Evolutionary conservation across 495 filamentous ascomycete species (phyloP).

Genomic region (Penicillium tannophilum): DNA sequence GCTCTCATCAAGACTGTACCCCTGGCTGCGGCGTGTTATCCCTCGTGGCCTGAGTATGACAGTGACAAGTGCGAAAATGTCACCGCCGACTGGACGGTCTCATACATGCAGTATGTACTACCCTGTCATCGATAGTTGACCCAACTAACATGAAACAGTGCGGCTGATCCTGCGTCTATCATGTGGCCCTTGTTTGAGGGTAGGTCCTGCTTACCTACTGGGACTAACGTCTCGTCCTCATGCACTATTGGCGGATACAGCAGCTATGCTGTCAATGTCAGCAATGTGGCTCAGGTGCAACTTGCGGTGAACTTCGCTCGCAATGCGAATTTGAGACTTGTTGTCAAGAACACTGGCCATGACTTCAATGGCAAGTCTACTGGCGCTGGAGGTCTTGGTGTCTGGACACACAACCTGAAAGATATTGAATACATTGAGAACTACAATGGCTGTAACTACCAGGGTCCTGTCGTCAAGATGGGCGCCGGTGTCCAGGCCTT

Average conservation of each 20-base stretch:
- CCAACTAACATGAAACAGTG: slow-evolving; percentile 21
- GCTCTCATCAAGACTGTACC: slow-evolving; percentile 59
- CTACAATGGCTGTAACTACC: slow-evolving; percentile 39
- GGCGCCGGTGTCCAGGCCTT: slow-evolving; percentile 58
- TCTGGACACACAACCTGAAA: slow-evolving; percentile 66
- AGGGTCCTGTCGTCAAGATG: slow-evolving; percentile 55
- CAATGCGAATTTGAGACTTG: slow-evolving; percentile 57
- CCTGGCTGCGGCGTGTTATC: slow-evolving; percentile 56
- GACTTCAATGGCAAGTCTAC: slow-evolving; percentile 62
- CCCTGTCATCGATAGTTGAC: not conserved
- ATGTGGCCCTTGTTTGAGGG: slow-evolving; percentile 50
- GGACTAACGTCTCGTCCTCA: slow-evolving; percentile 31
- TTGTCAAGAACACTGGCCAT: slow-evolving; percentile 74
- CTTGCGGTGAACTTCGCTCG: slow-evolving; percentile 64
- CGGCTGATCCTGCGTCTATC: slow-evolving; percentile 39
- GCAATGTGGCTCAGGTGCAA: slow-evolving; percentile 55
- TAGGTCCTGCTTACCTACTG: slow-evolving; percentile 35
- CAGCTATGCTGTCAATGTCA: slow-evolving; percentile 57
- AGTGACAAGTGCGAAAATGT: slow-evolving; percentile 39
- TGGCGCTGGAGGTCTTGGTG: slow-evolving; percentile 54
- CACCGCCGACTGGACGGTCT: slow-evolving; percentile 30
- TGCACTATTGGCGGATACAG: slow-evolving; percentile 62
- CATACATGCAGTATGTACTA: slow-evolving; percentile 32
- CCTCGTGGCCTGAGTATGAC: slow-evolving; percentile 49
- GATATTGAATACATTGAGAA: slow-evolving; percentile 37